Percentiles rank a stretch among this genome's conserved stretches.
Conservation (phyloP, 805 yeast species). For the Pichia kluyveri region DNA sequence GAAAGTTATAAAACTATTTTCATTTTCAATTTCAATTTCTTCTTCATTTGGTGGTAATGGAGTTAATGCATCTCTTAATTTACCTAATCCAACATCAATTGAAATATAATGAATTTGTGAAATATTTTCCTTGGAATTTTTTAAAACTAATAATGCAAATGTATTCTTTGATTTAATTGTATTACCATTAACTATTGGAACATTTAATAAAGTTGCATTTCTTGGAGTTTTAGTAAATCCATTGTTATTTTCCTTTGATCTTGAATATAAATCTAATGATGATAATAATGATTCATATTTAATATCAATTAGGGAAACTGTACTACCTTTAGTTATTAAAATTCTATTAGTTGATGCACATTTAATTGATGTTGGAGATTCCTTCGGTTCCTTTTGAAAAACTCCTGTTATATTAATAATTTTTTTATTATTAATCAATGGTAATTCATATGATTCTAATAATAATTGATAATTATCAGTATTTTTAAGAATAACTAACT, state of each 20-base stretch:
- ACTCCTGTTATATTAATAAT: conserved; percentile 17
- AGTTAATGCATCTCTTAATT: conserved; percentile 61
- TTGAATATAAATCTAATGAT: conserved; percentile 21
- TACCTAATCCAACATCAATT: conserved; percentile 58
- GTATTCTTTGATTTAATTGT: conserved; percentile 33
- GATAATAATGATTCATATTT: conserved; percentile 32
- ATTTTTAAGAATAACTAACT: conserved; percentile 19
- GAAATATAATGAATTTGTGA: conserved; percentile 36
- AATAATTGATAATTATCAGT: not conserved
- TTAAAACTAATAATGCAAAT: conserved; percentile 32
- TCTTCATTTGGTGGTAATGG: conserved; percentile 31
- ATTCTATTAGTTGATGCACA: conserved; percentile 38
- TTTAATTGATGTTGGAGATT: conserved; percentile 26
- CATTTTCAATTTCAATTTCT: conserved; percentile 8
- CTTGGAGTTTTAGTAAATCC: conserved; percentile 16
- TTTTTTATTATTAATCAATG: conserved; percentile 24
- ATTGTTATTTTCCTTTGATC: conserved; percentile 17
- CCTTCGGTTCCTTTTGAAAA: conserved; percentile 19
- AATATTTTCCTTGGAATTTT: conserved; percentile 33
- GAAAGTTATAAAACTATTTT: conserved; percentile 8
- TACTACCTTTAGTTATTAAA: conserved; percentile 32
- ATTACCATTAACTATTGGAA: conserved; percentile 33
- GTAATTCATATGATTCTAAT: conserved; percentile 23
- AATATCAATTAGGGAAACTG: conserved; percentile 36
- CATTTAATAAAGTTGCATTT: conserved; percentile 23